Base-by-base conservation (phyloP, 202 grass and related monocot genomes). In the Saccharum hybrid region DNA sequence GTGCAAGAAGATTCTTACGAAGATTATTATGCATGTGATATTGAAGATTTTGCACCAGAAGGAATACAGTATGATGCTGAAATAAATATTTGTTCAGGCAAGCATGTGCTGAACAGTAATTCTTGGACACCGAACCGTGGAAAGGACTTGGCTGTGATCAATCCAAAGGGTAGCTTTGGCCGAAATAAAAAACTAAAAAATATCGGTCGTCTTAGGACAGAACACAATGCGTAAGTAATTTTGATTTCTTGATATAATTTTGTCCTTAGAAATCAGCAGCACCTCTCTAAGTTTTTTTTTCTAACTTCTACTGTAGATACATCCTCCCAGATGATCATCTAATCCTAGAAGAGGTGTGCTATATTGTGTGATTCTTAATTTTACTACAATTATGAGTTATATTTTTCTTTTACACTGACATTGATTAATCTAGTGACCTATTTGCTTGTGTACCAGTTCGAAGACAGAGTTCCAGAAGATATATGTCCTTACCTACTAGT, bases 301-400 rank as follows among this genome's bases (percentile, higher is more conserved):
- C 74, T 59, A 59, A 3, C 77, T 85, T 72, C 49, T 86, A 48
- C 74, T 90, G 78, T 81, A 98, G 96, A 13, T 98, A 95, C 69
- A 83, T 88, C 45, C 82, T 98, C 73, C 92, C 90, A 68, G 92
- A 98, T 81, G 79, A 39, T 13, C 92, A 95, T 87, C 10, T 57
- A 90, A 81, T 93, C 4, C 90, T 98, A 71, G 43, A 86, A 68
- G 56, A 52, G 90, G 96, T 98, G 59, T 88, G 89, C 48, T 62
- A 67, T 36, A 36, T 36, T 36, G 34, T 36, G 34, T 36, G 34
- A 36, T 36, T 36, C 34, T 36, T 36, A 36, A 36, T 60, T 51
- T 85, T 68, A 59, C 2, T 13, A 26, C 10, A 46, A 28, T 45
- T 28, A 33, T 61, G 6, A 63, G 52, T 28, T 72, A 18, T 78